A percentile compares a stretch with the other conserved stretches of the same genome.
phyloP scores from a whole-genome alignment of 805 yeast species.

The Hanseniaspora lachancei region DNA sequence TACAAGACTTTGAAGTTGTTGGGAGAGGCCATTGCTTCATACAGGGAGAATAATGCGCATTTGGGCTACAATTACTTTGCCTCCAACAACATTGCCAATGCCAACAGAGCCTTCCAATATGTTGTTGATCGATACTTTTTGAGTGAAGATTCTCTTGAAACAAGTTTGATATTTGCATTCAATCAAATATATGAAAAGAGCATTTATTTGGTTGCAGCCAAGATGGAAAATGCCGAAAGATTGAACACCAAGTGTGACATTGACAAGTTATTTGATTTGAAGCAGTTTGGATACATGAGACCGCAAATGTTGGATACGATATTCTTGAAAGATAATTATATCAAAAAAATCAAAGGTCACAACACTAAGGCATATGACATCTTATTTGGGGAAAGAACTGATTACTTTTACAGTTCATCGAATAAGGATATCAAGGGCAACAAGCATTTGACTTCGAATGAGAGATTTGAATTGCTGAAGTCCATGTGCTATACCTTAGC shows the following conservation, averaged over 20 bases:
- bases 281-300: not conserved
- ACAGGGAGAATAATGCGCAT: conserved; percentile 15
- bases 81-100: conserved; percentile 2
- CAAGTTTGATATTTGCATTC: not conserved
- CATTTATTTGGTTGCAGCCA: not conserved
- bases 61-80: not conserved
- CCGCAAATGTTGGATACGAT: not conserved
- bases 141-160: conserved; percentile 16
- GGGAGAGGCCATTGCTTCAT: conserved; percentile 20
- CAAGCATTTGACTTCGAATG: not conserved
- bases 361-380: not conserved
- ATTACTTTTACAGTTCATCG: not conserved
- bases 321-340: not conserved
- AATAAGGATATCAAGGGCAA: not conserved
- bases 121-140: conserved; percentile 20
- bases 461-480: not conserved
- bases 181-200: conserved; percentile 6
- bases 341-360: not conserved
- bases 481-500: conserved; percentile 16
- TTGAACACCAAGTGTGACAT: not conserved
- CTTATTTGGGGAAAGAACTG: not conserved
- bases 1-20: conserved; percentile 28
- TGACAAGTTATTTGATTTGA: not conserved
- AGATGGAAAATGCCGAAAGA: not conserved
- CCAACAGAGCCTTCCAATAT: conserved; percentile 21